Evolutionary conservation across 2,329 filamentous ascomycete species (phyloP), one percentile per base, ranked within the genome.

Genomic region (Xylariomycetidae sp.): DNA sequence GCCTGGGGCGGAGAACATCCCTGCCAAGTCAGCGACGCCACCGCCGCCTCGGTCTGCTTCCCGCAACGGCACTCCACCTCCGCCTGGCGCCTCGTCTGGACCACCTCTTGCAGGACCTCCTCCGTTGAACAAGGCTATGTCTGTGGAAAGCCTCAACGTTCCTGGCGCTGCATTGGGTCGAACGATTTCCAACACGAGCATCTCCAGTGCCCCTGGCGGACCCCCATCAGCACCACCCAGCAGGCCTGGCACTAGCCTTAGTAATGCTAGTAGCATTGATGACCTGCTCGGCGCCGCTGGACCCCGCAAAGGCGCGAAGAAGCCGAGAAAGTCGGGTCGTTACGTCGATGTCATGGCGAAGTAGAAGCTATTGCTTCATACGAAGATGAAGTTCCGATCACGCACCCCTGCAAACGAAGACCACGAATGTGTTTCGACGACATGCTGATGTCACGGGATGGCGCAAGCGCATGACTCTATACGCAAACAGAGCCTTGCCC

Each of bases 261-360:
- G 86, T 60, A 87, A 86, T 53, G 86, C 87, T n/a, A 93, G 82
- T 59, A 92, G 84, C 49, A 93, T 98, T 53, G 92, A 98, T 50
- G 92, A 98, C 57, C 66, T 98, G 42, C 67, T 98, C 15, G 85
- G 85, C 5, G 79, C 83, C 4, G 76, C 83, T 4, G 75, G 71
- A 19, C 74, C 83, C 13, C 74, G 85, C 43, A 89, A 84, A 49
- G 71, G 70, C 1, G 64, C 53, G 44, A 84, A 77, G 58, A 86
- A 83, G 58, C 68, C 75, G 50, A 86, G 87, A 67, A 95, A 88
- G 69, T 79, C 82, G 15, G 82, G 87, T 19, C 71, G 89, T 18
- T 98, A 98, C 67, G 81, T 98, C 19, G 92, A 98, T 71, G 87
- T 98, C 39, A 95, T 96, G 88, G 84, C 83, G 8, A 81, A 85